A percentile compares a stretch with the other conserved stretches of the same genome.
Conservation (phyloP, 371 early-diverging fungal species). For the Modicella reniformis region DNA sequence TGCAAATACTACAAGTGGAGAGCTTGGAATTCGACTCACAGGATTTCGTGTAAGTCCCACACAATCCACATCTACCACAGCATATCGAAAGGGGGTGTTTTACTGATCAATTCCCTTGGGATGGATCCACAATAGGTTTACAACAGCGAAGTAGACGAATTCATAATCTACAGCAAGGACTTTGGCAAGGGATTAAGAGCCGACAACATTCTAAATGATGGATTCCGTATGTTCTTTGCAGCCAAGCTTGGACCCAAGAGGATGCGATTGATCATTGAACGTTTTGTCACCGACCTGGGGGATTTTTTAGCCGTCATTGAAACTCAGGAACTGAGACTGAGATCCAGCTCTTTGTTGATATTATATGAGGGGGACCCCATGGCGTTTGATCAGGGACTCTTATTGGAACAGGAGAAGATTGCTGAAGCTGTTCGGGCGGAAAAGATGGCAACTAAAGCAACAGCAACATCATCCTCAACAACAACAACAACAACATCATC, state of each 20-base stretch:
- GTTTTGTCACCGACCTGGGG: conserved; percentile 66
- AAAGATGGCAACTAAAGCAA: conserved; percentile 36
- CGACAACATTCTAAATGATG: conserved; percentile 59
- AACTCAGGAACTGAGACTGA: conserved; percentile 64
- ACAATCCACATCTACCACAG: background rate
- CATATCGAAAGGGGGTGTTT: background rate
- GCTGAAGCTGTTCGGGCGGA: conserved; percentile 27
- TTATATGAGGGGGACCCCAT: conserved; percentile 75
- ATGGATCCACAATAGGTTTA: conserved; percentile 49
- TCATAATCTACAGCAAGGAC: conserved; percentile 56
- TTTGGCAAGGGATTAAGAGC: conserved; percentile 59
- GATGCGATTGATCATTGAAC: conserved; percentile 68
- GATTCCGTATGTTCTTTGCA: conserved; percentile 61
- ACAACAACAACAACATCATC: too few relatives aligned
- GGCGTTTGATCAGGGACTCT: conserved; percentile 57
- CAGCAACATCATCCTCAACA: conserved; percentile 56
- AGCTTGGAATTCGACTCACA: conserved; percentile 68
- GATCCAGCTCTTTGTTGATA: conserved; percentile 74
- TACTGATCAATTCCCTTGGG: background rate
- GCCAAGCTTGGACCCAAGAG: conserved; percentile 55
- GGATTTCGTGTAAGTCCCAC: conserved; percentile 67
- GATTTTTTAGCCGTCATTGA: conserved; percentile 62
- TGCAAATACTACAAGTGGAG: conserved; percentile 64
- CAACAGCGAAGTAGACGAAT: conserved; percentile 54
- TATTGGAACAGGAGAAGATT: conserved; percentile 48